Conservation (phyloP, 495 filamentous ascomycete species). For the Stereocaulon alpinum region DNA sequence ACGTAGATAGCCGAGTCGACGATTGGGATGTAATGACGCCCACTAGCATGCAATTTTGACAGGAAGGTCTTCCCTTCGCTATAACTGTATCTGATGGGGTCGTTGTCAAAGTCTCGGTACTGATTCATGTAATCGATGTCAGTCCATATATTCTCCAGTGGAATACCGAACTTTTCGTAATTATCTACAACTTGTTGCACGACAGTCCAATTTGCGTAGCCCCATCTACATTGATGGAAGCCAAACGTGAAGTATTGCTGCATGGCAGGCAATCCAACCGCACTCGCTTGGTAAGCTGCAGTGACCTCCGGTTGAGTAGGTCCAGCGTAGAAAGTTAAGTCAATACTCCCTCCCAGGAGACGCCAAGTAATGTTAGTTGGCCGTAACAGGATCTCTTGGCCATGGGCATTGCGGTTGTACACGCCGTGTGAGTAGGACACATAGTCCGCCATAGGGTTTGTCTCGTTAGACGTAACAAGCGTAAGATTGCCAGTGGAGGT, state of each 20-base stretch:
- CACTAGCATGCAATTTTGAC: slow-evolving; percentile 48
- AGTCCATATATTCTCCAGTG: slow-evolving; percentile 58
- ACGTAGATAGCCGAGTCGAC: slow-evolving; percentile 76
- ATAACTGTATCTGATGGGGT: slow-evolving; percentile 39
- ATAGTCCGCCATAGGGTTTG: slow-evolving; percentile 46
- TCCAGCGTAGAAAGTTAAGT: slow-evolving; percentile 53
- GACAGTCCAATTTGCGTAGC: slow-evolving; percentile 49
- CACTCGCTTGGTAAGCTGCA: slow-evolving; percentile 44
- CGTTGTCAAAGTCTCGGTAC: slow-evolving; percentile 51
- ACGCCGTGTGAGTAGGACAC: slow-evolving; percentile 51
- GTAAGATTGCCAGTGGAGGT: slow-evolving; percentile 37
- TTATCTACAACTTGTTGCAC: slow-evolving; percentile 47
- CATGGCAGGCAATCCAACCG: slow-evolving; percentile 51
- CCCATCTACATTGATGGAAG: slow-evolving; percentile 58
- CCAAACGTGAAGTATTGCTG: slow-evolving; percentile 54
- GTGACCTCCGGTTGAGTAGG: slow-evolving; percentile 47
- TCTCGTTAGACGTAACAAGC: slow-evolving; percentile 44
- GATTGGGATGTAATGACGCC: slow-evolving; percentile 72
- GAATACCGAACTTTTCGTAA: slow-evolving; percentile 50
- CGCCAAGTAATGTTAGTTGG: slow-evolving; percentile 67
- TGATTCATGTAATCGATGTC: slow-evolving; percentile 52
- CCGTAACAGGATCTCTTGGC: slow-evolving; percentile 60
- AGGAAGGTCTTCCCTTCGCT: slow-evolving; percentile 50
- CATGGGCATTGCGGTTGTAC: slow-evolving; percentile 57
- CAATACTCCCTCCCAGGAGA: slow-evolving; percentile 51